Conservation (phyloP, 2,329 filamentous ascomycete species). For the Colletotrichum nymphaeae region DNA sequence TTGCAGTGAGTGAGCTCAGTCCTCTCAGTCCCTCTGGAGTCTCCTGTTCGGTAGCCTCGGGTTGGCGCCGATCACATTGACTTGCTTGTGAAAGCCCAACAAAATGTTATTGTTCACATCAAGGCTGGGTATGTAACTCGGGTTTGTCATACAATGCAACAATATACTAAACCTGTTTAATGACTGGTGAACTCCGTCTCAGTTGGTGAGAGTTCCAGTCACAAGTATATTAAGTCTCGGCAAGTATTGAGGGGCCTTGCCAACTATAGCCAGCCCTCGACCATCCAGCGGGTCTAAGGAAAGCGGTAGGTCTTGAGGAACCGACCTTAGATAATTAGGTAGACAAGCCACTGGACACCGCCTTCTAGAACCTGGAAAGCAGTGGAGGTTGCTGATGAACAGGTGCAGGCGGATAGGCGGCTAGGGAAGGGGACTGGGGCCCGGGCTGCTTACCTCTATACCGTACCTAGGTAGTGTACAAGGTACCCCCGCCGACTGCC, state of each 20-base stretch:
- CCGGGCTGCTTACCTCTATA: neutral
- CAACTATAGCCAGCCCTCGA: neutral
- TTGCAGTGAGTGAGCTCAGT: neutral
- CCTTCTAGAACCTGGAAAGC: neutral
- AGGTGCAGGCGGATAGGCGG: conserved; percentile 7
- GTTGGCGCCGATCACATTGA: neutral
- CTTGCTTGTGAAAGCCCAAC: neutral
- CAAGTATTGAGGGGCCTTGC: neutral
- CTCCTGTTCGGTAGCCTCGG: neutral
- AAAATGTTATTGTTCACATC: neutral
- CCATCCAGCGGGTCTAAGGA: neutral
- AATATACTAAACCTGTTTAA: neutral
- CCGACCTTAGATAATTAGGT: too few species aligned
- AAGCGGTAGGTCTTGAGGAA: neutral
- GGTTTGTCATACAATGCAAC: neutral
- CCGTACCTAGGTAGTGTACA: too few species aligned
- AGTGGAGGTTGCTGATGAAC: neutral
- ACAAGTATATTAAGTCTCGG: neutral
- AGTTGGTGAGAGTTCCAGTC: neutral
- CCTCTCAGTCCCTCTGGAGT: neutral
- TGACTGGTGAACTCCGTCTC: neutral
- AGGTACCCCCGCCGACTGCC: too few species aligned
- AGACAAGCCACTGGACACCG: neutral
- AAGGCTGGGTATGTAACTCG: neutral
- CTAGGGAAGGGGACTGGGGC: neutral